These are phyloP conservation scores for Gossypium herbaceum DNA, from an alignment of 345 rosid species.

Conservation along the genomic window DNA sequence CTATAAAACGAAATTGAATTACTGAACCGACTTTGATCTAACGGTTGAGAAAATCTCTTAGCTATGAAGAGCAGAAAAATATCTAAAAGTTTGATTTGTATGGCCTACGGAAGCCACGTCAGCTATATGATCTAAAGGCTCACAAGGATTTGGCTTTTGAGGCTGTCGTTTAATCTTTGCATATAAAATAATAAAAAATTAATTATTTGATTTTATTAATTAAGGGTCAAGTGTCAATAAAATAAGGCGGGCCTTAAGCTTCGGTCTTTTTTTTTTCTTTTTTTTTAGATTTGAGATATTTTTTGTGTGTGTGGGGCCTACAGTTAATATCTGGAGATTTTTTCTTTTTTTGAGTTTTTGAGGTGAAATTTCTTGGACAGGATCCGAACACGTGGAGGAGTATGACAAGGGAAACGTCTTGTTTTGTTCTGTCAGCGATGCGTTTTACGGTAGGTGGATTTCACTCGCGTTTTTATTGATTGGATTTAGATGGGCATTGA, in stretches of 20 bases:
- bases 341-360: not conserved
- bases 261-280: not conserved
- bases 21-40: slow-evolving; percentile 27
- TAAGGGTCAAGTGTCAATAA: not conserved
- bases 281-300: not conserved
- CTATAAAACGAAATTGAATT: not conserved
- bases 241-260: not conserved
- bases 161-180: slow-evolving; percentile 1
- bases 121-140: slow-evolving; percentile 23
- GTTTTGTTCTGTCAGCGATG: not conserved
- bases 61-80: slow-evolving; percentile 8
- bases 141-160: not conserved
- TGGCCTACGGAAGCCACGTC: slow-evolving; percentile 50
- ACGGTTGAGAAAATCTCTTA: slow-evolving; percentile 18
- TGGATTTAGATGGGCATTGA: too few relatives aligned
- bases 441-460: not conserved
- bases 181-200: not conserved
- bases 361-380: not conserved
- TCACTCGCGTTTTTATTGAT: too few relatives aligned
- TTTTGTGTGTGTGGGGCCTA: not conserved
- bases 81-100: slow-evolving; percentile 35
- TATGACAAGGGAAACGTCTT: not conserved
- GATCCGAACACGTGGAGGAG: slow-evolving; percentile 6
- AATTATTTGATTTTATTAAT: too few relatives aligned
- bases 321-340: not conserved